A percentile compares a stretch with the other conserved stretches of the same genome.
These are phyloP conservation scores for Arthroderma sp. DNA, from an alignment of 2,329 filamentous ascomycete genomes.

Conservation along the genomic window DNA sequence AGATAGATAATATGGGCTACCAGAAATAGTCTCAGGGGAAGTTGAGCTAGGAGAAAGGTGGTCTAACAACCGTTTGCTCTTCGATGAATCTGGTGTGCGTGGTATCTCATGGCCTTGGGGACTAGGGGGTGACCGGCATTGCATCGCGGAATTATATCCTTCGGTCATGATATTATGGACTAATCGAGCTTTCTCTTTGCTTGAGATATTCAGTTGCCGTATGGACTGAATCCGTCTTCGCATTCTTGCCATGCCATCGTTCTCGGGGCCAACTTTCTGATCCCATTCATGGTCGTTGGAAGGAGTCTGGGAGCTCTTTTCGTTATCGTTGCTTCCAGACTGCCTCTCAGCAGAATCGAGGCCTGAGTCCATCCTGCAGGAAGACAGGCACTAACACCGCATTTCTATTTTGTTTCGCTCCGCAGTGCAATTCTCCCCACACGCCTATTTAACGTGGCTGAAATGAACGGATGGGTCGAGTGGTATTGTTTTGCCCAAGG, in stretches of 20 bases:
- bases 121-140: constrained; percentile 5
- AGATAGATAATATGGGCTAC: constrained; percentile 32
- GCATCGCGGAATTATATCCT: constrained; percentile 45
- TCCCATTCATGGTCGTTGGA: background rate
- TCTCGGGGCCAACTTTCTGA: constrained; percentile 44
- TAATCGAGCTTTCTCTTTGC: constrained; percentile 55
- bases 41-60: constrained; percentile 20
- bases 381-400: background rate
- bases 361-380: background rate
- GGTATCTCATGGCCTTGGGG: constrained; percentile 17
- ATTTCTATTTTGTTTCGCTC: background rate
- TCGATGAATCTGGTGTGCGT: constrained; percentile 23
- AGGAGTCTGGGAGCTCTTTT: background rate
- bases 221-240: constrained; percentile 57
- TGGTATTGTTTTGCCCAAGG: background rate
- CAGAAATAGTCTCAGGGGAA: constrained; percentile 17
- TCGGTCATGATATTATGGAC: constrained; percentile 62
- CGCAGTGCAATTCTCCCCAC: background rate
- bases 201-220: constrained; percentile 47
- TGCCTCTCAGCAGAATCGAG: background rate
- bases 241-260: constrained; percentile 63
- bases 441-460: background rate
- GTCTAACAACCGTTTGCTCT: constrained; percentile 22
- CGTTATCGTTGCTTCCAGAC: background rate
- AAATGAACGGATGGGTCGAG: background rate